A percentile compares a stretch with the other conserved stretches of the same genome.
Evolutionary conservation across 2,329 filamentous ascomycete genomes (phyloP).

Genomic region (Beauveria pseudobassiana): DNA sequence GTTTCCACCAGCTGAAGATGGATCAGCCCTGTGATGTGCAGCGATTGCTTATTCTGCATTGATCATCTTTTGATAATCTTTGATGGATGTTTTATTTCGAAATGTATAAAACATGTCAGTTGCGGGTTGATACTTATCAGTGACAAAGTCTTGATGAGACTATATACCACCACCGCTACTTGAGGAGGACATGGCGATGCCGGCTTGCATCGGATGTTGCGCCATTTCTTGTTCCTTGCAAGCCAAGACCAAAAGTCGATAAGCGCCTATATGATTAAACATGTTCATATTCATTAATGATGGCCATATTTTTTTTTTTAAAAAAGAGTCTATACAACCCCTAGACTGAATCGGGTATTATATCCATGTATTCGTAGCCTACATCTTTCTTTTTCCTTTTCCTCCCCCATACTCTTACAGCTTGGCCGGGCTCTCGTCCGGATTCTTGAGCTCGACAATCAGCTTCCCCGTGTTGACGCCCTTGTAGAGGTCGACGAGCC

Average conservation of each 20-base stretch:
- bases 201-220: not conserved
- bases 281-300: not conserved
- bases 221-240: not conserved
- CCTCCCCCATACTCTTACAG: constrained; percentile 13
- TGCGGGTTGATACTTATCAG: too few species aligned
- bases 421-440: constrained; percentile 23
- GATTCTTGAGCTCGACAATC: constrained; percentile 24
- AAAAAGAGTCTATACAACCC: not conserved
- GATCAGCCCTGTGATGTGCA: too few species aligned
- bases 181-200: not conserved
- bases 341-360: not conserved
- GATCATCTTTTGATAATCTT: too few species aligned
- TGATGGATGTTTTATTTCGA: too few species aligned
- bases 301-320: not conserved
- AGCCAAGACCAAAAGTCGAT: not conserved
- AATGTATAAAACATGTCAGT: too few species aligned
- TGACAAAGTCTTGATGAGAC: too few species aligned
- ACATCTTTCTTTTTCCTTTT: not conserved
- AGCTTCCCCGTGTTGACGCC: constrained; percentile 64
- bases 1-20: constrained; percentile 3
- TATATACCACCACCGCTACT: too few species aligned
- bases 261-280: too few species aligned
- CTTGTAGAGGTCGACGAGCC: constrained; percentile 56
- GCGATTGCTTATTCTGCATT: too few species aligned
- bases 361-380: not conserved